Conservation (phyloP, 345 rosid species). For the Eutrema yunnanense region DNA sequence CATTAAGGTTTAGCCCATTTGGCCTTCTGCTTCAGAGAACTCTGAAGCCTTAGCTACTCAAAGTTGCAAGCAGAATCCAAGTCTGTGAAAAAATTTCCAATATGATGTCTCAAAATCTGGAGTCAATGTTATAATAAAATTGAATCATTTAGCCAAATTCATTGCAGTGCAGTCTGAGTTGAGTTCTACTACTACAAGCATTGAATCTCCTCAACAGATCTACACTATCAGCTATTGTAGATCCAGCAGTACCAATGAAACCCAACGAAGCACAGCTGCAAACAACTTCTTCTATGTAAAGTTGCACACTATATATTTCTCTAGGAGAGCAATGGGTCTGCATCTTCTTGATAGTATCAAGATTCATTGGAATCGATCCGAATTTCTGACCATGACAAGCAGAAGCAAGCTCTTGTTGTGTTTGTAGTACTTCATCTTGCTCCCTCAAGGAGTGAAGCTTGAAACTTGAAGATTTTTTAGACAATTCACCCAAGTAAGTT, state of each 20-base stretch:
- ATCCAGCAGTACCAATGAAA: conserved; percentile 78
- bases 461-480: conserved; percentile 37
- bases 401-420: conserved; percentile 37
- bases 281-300: conserved; percentile 66
- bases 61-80: not conserved
- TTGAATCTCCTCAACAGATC: conserved; percentile 58
- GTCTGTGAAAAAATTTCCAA: not conserved
- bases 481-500: conserved; percentile 66
- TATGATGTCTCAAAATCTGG: not conserved
- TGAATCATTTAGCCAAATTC: not conserved
- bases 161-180: not conserved
- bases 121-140: not conserved
- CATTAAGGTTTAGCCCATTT: not conserved
- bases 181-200: conserved; percentile 30
- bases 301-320: conserved; percentile 42
- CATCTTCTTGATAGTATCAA: conserved; percentile 20
- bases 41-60: not conserved
- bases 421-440: conserved; percentile 42
- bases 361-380: conserved; percentile 30
- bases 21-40: not conserved
- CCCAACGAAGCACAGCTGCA: conserved; percentile 93
- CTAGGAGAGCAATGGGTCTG: conserved; percentile 37
- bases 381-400: conserved; percentile 44
- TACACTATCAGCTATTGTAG: conserved; percentile 77
- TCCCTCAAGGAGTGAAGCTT: conserved; percentile 52